Percentiles rank a stretch among this genome's conserved stretches.
Conservation (phyloP, 306 rosid species). For the Prinsepia uniflora region DNA sequence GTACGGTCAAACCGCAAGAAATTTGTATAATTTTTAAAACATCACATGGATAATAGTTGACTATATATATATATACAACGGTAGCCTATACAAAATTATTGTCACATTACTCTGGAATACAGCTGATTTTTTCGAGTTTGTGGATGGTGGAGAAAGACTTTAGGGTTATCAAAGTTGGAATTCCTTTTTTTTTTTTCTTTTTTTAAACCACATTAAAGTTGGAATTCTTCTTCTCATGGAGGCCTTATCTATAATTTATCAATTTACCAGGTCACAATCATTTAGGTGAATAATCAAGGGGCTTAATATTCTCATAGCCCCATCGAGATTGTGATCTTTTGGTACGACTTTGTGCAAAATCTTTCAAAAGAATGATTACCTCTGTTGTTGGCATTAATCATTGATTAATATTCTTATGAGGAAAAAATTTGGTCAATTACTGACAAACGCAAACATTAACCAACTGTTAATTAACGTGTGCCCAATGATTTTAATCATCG, state of each 20-base stretch:
- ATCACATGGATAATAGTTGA: conserved; percentile 34
- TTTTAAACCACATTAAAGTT: neutral
- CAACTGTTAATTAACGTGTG: too few relatives aligned
- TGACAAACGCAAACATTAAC: too few relatives aligned
- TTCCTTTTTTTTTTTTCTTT: conserved; percentile 17
- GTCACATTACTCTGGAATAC: neutral
- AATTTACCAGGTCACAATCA: conserved; percentile 6
- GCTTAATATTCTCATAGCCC: conserved; percentile 9
- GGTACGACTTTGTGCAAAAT: conserved; percentile 1
- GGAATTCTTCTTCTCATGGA: conserved; percentile 20
- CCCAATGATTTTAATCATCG: too few relatives aligned
- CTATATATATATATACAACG: neutral
- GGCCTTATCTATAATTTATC: conserved; percentile 13
- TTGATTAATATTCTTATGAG: neutral
- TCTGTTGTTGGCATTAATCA: neutral
- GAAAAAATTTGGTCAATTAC: neutral
- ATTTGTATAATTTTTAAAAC: neutral
- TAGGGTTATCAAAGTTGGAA: neutral
- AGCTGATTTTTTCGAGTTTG: neutral
- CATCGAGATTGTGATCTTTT: conserved; percentile 28
- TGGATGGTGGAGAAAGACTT: neutral
- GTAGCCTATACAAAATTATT: neutral
- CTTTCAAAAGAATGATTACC: neutral
- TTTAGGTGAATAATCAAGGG: conserved; percentile 4
- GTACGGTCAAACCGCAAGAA: too few relatives aligned